phyloP scores from a whole-genome alignment of 495 filamentous ascomycete species.

The Aspergillus nidulans region DNA sequence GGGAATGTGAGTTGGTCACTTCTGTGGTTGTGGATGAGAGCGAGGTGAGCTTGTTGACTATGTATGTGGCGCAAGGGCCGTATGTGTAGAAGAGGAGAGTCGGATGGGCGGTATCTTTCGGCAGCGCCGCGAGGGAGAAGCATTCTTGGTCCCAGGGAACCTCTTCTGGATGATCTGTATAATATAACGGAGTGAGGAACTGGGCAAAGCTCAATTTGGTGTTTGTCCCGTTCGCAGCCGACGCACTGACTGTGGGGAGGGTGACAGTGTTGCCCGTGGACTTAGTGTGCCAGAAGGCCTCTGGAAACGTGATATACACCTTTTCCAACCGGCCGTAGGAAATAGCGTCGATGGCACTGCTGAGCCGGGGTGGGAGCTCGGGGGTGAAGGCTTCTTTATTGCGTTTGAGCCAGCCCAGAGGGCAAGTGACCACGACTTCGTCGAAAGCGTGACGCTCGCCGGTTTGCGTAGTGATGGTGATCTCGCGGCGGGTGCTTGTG shows the following conservation, averaged over 20 bases:
- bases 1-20: constrained; percentile 21
- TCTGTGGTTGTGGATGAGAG: constrained; percentile 13
- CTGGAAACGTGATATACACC: constrained; percentile 81
- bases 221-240: neutral
- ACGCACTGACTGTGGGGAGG: neutral
- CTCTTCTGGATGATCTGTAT: constrained; percentile 60
- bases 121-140: constrained; percentile 71
- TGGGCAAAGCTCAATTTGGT: constrained; percentile 29
- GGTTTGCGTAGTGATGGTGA: constrained; percentile 52
- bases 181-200: constrained; percentile 54
- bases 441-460: constrained; percentile 61
- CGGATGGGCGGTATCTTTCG: constrained; percentile 59
- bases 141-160: constrained; percentile 74
- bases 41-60: constrained; percentile 30
- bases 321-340: constrained; percentile 91
- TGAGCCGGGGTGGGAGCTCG: constrained; percentile 57
- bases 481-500: constrained; percentile 18
- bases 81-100: constrained; percentile 92
- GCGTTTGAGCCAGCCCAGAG: constrained; percentile 84
- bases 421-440: constrained; percentile 78
- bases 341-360: constrained; percentile 68
- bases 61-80: constrained; percentile 53
- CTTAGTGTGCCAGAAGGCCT: constrained; percentile 56
- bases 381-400: constrained; percentile 70
- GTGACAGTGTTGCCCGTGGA: neutral